Percentiles rank a stretch among this genome's conserved stretches.
Evolutionary conservation across 2,329 filamentous ascomycete species (phyloP).

Genomic region (Zymoseptoria tritici): DNA sequence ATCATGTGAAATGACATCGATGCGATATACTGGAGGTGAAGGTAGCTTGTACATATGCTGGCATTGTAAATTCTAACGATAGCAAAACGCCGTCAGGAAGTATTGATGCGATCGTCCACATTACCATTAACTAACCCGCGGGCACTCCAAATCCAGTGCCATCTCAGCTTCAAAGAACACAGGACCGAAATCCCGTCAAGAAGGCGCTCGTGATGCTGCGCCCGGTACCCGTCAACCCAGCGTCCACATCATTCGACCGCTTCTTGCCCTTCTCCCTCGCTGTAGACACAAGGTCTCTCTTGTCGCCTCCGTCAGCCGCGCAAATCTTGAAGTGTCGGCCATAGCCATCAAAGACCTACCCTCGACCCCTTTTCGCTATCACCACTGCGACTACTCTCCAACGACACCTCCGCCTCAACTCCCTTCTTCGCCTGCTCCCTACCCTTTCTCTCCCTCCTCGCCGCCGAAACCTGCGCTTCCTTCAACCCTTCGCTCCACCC

Average conservation of each 20-base stretch:
- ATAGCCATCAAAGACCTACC: neutral
- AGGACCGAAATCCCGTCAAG: constrained; percentile 7
- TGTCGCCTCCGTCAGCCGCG: neutral
- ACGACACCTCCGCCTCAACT: neutral
- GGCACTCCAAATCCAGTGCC: neutral
- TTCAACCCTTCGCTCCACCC: neutral
- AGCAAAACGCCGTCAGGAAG: too few species aligned
- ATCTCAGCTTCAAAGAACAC: neutral
- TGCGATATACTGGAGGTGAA: neutral
- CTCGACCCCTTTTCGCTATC: neutral
- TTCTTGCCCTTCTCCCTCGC: neutral
- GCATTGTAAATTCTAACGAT: too few species aligned
- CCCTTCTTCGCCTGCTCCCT: neutral
- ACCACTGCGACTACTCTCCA: neutral
- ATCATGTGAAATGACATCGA: constrained; percentile 1
- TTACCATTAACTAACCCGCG: neutral
- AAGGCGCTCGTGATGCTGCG: constrained; percentile 7
- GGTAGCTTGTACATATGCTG: neutral
- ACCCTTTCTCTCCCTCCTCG: neutral
- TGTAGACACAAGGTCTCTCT: neutral
- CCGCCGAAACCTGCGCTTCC: neutral
- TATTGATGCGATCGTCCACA: neutral
- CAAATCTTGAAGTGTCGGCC: neutral
- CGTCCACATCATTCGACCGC: neutral
- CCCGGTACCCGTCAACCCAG: neutral